phyloP scores from a whole-genome alignment of 2,329 filamentous ascomycete genomes.

The Colletotrichum acutatum region DNA sequence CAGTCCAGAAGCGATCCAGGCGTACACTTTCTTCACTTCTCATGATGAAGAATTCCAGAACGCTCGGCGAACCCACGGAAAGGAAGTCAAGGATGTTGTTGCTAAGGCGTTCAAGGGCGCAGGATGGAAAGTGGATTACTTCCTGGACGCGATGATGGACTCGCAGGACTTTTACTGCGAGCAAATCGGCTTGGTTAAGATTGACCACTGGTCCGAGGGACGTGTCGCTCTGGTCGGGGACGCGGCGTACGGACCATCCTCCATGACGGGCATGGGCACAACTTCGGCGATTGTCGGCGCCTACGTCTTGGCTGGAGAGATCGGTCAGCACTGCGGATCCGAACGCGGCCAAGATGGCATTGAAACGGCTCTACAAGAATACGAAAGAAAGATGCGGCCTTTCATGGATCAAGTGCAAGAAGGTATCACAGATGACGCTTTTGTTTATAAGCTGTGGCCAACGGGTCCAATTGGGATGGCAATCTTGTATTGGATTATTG shows the following conservation, averaged over 20 bases:
- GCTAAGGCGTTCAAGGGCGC: slow-evolving; percentile 52
- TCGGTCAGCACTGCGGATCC: slow-evolving; percentile 43
- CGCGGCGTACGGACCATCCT: slow-evolving; percentile 60
- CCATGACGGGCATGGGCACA: slow-evolving; percentile 62
- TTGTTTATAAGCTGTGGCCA: slow-evolving; percentile 20
- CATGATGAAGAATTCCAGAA: slow-evolving; percentile 42
- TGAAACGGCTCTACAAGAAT: slow-evolving; percentile 49
- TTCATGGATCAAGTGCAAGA: slow-evolving; percentile 56
- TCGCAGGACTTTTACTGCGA: slow-evolving; percentile 59
- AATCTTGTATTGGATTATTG: slow-evolving; percentile 10
- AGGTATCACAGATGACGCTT: not conserved
- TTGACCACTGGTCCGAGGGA: slow-evolving; percentile 54
- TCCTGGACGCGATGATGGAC: slow-evolving; percentile 54
- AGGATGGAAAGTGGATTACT: slow-evolving; percentile 56
- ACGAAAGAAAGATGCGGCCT: slow-evolving; percentile 56
- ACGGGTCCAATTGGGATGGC: slow-evolving; percentile 16
- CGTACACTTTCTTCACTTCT: slow-evolving; percentile 48
- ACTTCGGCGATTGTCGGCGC: slow-evolving; percentile 59
- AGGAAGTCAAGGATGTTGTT: slow-evolving; percentile 52
- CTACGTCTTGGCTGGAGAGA: slow-evolving; percentile 67
- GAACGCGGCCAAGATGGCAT: slow-evolving; percentile 34
- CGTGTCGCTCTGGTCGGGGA: slow-evolving; percentile 65
- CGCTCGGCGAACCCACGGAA: slow-evolving; percentile 43
- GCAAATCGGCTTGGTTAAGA: slow-evolving; percentile 56
- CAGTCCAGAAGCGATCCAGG: slow-evolving; percentile 48